Conservation (phyloP, 2,329 filamentous ascomycete genomes). For the Colletotrichum higginsianum region DNA sequence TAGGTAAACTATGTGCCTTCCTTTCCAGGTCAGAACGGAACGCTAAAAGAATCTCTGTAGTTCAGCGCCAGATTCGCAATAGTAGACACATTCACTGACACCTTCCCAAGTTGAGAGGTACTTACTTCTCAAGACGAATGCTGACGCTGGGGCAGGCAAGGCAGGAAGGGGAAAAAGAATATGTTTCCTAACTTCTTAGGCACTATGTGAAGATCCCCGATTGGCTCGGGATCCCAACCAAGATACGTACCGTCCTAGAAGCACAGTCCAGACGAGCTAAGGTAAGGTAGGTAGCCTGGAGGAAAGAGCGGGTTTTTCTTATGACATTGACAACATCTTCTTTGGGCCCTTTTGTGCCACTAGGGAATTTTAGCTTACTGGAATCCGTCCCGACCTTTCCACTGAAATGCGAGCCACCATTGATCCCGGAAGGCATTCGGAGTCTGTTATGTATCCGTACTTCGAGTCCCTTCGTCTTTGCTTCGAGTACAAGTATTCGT, state of each 20-base stretch:
- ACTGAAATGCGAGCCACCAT: conserved; percentile 23
- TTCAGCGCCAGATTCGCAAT: too few species aligned
- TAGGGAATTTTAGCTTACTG: conserved; percentile 34
- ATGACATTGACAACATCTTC: conserved; percentile 34
- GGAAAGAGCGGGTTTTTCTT: not conserved
- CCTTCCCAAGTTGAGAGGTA: too few species aligned
- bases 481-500: not conserved
- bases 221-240: not conserved
- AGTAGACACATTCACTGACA: too few species aligned
- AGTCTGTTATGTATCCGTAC: not conserved
- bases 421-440: not conserved
- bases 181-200: not conserved
- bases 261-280: not conserved
- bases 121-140: not conserved
- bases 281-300: not conserved
- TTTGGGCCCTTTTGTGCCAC: conserved; percentile 30
- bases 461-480: not conserved
- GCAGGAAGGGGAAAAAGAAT: not conserved
- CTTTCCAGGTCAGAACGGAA: too few species aligned
- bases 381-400: conserved; percentile 32
- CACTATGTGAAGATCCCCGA: not conserved
- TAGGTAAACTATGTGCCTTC: too few species aligned
- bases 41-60: too few species aligned
- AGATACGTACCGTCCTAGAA: conserved; percentile 4
- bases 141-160: too few species aligned